Base-by-base conservation (phyloP, 179 eudicot genomes). In the Pouteria campechiana region DNA sequence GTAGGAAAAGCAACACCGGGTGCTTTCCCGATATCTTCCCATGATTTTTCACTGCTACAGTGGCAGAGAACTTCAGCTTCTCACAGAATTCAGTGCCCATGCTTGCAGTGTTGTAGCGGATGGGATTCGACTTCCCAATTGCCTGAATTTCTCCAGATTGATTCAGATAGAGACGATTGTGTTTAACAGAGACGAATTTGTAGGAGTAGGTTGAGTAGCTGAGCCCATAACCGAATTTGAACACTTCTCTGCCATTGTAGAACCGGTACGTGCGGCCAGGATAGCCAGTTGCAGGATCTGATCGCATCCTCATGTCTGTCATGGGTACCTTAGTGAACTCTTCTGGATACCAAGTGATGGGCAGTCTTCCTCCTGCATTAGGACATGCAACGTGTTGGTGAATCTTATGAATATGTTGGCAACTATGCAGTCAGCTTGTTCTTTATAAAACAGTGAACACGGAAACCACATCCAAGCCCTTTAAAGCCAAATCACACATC, bases 291-390 rank as follows among this genome's bases (percentile, higher is more conserved):
- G 76, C 47, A 22, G 60, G 69, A 29, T 81, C 58, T 19, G 96
- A 55, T 30, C 98, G 67, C 98, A 90, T 90, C 39, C 96, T 72
- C 98, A 90, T 90, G 58, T 90, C 87, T 11, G 94, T 90, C 96
- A 90, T 90, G 27, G 96, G 90, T 41, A 86, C 74, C 27, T 51
- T 75, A 32, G 52, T 42, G 32, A 67, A 90, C 1, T 63, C 68
- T 52, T 69, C 64, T 0, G 98, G 96, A 25, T 86, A 90, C 98
- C 98, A 90, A 6, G 90, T 90, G 37, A 79, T 25, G 5, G 98
- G 98, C 41, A 86, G 49, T 45, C 60, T 72, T 5, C 94, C 98
- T 22, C 96, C 98, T 89, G 75, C 58, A 72, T 14, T 8, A 29
- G 48, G 24, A 25, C 45, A 35, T n/a, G n/a, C n/a, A n/a, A n/a